Evolutionary conservation across 2,329 filamentous ascomycete species (phyloP).

Genomic region (Penicillium palitans): DNA sequence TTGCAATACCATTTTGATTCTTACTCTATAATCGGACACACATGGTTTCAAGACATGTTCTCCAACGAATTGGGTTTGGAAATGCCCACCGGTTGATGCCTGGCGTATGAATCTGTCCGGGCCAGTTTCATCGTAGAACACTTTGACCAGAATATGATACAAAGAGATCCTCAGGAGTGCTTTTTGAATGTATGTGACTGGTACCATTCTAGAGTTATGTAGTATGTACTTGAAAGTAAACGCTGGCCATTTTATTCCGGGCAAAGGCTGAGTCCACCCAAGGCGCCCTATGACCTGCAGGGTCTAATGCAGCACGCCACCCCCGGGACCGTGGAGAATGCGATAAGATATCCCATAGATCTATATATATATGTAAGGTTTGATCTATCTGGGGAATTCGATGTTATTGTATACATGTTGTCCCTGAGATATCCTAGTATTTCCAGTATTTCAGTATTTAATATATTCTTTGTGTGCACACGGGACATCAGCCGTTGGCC

Average conservation of each 20-base stretch:
- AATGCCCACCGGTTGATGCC: not conserved
- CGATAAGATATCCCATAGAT: constrained; percentile 6
- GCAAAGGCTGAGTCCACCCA: not conserved
- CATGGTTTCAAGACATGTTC: not conserved
- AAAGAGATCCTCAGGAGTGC: not conserved
- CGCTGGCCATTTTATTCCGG: not conserved
- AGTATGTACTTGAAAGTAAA: not conserved
- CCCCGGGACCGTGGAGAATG: constrained; percentile 14
- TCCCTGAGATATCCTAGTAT: not conserved
- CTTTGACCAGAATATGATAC: not conserved
- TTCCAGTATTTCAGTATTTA: not conserved
- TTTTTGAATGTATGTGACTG: not conserved
- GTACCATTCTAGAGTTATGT: not conserved
- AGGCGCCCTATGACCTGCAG: constrained; percentile 13
- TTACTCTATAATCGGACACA: not conserved
- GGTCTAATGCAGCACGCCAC: constrained; percentile 18
- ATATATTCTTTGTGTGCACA: not conserved
- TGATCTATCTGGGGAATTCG: not conserved
- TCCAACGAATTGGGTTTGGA: not conserved
- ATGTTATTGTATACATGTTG: not conserved
- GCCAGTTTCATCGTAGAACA: constrained; percentile 4
- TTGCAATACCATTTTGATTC: constrained; percentile 39
- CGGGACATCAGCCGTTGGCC: constrained; percentile 4
- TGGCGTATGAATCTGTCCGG: not conserved
- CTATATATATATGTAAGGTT: not conserved